phyloP scores from a whole-genome alignment of 2,329 filamentous ascomycete species.

The Colletotrichum sp. region DNA sequence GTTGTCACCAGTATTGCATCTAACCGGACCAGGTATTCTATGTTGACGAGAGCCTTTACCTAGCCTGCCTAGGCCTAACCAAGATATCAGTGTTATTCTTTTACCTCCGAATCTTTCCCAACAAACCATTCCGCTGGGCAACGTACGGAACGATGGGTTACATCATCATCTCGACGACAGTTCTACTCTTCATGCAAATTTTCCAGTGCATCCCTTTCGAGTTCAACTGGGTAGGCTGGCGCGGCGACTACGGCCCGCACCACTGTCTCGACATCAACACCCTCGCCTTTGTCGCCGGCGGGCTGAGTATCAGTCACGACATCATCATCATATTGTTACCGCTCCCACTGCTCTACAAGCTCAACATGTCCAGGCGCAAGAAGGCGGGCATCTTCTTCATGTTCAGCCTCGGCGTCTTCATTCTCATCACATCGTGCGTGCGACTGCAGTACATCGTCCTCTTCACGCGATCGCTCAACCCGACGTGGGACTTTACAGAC shows the following conservation, averaged over 20 bases:
- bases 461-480: constrained; percentile 38
- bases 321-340: constrained; percentile 37
- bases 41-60: constrained; percentile 35
- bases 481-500: constrained; percentile 46
- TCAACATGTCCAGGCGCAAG: constrained; percentile 30
- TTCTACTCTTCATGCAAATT: constrained; percentile 36
- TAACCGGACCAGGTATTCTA: constrained; percentile 28
- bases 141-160: constrained; percentile 28
- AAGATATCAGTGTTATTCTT: constrained; percentile 37
- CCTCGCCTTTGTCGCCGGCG: constrained; percentile 32
- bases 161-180: constrained; percentile 27
- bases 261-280: constrained; percentile 36
- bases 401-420: constrained; percentile 42
- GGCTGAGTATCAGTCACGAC: constrained; percentile 38
- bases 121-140: constrained; percentile 29
- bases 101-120: constrained; percentile 36
- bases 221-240: constrained; percentile 37
- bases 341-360: constrained; percentile 33
- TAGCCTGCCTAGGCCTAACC: constrained; percentile 31
- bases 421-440: constrained; percentile 38
- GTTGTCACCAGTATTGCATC: background rate
- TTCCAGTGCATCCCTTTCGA: constrained; percentile 39
- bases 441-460: constrained; percentile 37
- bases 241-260: constrained; percentile 27
- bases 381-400: constrained; percentile 35